Base-by-base conservation (phyloP, 768 basidiomycete genomes). In the Tremella fuciformis region DNA sequence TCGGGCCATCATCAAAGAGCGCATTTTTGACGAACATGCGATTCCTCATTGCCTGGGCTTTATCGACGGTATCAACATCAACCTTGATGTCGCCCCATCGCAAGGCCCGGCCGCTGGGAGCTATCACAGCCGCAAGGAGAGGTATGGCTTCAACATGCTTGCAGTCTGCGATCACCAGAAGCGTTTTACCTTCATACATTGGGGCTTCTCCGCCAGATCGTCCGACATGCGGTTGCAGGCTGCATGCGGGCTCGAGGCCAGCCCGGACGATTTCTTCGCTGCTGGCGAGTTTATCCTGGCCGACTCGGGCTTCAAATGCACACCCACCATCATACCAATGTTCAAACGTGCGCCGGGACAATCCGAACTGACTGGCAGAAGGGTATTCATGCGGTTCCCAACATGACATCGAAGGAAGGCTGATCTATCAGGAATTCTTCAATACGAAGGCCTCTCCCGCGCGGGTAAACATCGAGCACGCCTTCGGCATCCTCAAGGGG, bases 31-130 rank as follows among this genome's bases (percentile, higher is more conserved):
- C 22, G 15, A 18, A 6, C 42, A 46, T 15, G 42, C 6, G 7
- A 50, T 53, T 19, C 52, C 52, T 7, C 6, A 37, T 18, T 53
- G 52, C 38, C 16, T 53, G 16, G 52, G 52, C 8, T 38, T 53
- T 18, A 53, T 53, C 25, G 52, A 53, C 25, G 52, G 52, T 34
- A 15, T 40, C 37, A 21, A 53, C 24, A 40, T 40, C 38, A 53
- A 53, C 25, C 52, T 53, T n/a, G 51, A 37, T 29, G 4, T 7
- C 41, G 25, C 51, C 25, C 51, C 51, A 40, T 37, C 29, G 3
- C 25, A 40, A 39, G 25, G 49, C 16, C n/a, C 18, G 3, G 51
- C 7, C 11, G 25, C 51, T 44, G 51, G 26, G 15, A 34, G 24
- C 13, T 53, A 18, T 40, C 51, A 53, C 18, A 11, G 26, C 25